These are phyloP conservation scores for Blastobotrys buckinghamii DNA, from an alignment of 1,139 yeast genomes.

Conservation along the genomic window DNA sequence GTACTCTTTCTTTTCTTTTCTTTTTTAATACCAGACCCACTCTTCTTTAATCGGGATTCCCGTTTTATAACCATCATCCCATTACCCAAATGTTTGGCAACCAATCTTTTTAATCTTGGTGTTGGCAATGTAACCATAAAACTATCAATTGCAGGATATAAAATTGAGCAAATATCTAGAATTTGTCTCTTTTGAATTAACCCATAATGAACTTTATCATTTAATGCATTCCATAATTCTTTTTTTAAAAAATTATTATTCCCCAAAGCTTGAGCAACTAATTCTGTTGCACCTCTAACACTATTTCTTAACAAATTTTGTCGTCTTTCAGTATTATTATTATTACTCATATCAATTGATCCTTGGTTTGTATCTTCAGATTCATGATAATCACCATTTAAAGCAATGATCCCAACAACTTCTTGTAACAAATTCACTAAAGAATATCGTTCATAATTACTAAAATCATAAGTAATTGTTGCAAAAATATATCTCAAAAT, in stretches of 20 bases:
- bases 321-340: conserved; percentile 33
- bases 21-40: neutral
- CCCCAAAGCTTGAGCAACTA: conserved; percentile 60
- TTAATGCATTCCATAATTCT: conserved; percentile 67
- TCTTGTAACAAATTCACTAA: conserved; percentile 45
- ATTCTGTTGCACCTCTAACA: conserved; percentile 58
- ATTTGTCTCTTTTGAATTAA: conserved; percentile 56
- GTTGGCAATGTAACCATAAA: conserved; percentile 55
- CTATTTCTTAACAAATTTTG: conserved; percentile 36
- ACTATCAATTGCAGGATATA: conserved; percentile 60
- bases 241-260: conserved; percentile 46
- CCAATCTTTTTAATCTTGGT: conserved; percentile 64
- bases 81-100: conserved; percentile 47
- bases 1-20: neutral
- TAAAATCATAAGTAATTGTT: conserved; percentile 50
- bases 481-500: conserved; percentile 59
- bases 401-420: conserved; percentile 63
- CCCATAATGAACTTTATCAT: conserved; percentile 41
- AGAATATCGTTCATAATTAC: conserved; percentile 47
- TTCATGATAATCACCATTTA: conserved; percentile 42
- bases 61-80: conserved; percentile 38
- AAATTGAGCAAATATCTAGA: conserved; percentile 58
- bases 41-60: conserved; percentile 9
- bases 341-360: conserved; percentile 11
- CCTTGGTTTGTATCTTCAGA: neutral